Base-by-base conservation (phyloP, 2,329 filamentous ascomycete genomes). In the Colletotrichum chrysophilum region DNA sequence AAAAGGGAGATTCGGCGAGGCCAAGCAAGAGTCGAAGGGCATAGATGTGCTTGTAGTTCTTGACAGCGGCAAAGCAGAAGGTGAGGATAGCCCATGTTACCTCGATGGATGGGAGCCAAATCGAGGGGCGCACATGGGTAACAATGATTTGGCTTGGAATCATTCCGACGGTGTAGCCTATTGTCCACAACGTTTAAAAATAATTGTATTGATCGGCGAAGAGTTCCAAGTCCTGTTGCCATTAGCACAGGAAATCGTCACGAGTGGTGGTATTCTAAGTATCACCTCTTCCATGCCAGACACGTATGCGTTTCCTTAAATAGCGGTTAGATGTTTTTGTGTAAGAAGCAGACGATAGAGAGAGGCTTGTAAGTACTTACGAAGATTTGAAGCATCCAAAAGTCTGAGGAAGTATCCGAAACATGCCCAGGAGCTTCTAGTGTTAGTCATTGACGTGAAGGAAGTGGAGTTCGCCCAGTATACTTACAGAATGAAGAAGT, bases 261-360 rank as follows among this genome's bases (percentile, higher is more conserved):
- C 3, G 1, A 0, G 12, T 13, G n/a, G 2, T 52, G n/a, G n/a
- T 2, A 1, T 5, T 48, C 1, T 13, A n/a, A 0, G 10, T 7
- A 43, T 43, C 12, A 21, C n/a, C 4, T 52, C 43, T n/a, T 21
- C 10, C 43, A 52, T 52, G 12, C 43, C 43, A 13, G 43, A 52
- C 5, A 52, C 43, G n/a, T 48, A 48, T 13, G 43, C 43, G n/a
- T 52, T 52, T 52, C 43, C 43, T 52, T 6, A 0, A 3, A 52
- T 7, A 21, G n/a, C 43, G n/a, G n/a, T 52, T 3, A 52, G 43
- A 13, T 21, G n/a, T 4, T 21, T 12, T 5, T 0, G n/a, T 52
- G 38, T n/a, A n/a, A 38, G 14, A 43, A n/a, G n/a, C n/a, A n/a
- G n/a, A n/a, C n/a, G n/a, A n/a, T n/a, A n/a, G n/a, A n/a, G n/a